These are phyloP conservation scores for Alternaria brassicicola DNA, from an alignment of 2,329 filamentous ascomycete genomes.

Conservation along the genomic window DNA sequence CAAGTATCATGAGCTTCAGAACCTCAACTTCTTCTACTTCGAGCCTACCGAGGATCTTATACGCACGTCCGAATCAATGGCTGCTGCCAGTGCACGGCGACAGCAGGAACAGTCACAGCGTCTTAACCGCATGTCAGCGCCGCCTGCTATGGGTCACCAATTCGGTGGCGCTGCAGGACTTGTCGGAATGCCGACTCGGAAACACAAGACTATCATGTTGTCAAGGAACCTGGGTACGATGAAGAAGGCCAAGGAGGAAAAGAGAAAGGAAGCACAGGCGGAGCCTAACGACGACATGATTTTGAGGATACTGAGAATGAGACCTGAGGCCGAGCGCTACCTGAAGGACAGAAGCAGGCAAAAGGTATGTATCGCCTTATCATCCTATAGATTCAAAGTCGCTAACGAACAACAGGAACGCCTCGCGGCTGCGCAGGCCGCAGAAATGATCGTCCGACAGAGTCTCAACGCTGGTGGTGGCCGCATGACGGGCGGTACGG, in stretches of 20 bases:
- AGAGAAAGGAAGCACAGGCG: constrained; percentile 91
- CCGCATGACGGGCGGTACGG: constrained; percentile 55
- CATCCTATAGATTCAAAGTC: neutral
- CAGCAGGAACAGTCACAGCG: constrained; percentile 67
- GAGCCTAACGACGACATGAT: constrained; percentile 99
- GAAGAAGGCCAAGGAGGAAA: constrained; percentile 94
- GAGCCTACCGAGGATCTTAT: constrained; percentile 90
- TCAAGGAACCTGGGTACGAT: constrained; percentile 94
- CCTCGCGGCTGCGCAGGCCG: constrained; percentile 85
- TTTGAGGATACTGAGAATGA: constrained; percentile 89
- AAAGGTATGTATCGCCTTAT: constrained; percentile 57
- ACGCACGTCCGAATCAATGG: constrained; percentile 95
- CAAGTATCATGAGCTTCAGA: constrained; percentile 97
- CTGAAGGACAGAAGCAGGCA: constrained; percentile 89
- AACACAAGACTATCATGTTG: constrained; percentile 77
- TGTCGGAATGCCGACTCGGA: constrained; percentile 64
- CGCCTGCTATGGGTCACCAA: constrained; percentile 61
- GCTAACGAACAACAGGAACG: constrained; percentile 62
- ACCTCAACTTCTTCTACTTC: constrained; percentile 98
- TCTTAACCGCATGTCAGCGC: constrained; percentile 73
- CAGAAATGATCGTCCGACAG: constrained; percentile 92
- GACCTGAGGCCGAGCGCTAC: constrained; percentile 86
- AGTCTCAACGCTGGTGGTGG: constrained; percentile 71
- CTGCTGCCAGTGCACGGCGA: constrained; percentile 78
- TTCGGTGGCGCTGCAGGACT: constrained; percentile 59